Evolutionary conservation across 192 early-diverging fungal species (phyloP), one percentile per base, ranked within the genome.

Genomic region (Backusella westeae): DNA sequence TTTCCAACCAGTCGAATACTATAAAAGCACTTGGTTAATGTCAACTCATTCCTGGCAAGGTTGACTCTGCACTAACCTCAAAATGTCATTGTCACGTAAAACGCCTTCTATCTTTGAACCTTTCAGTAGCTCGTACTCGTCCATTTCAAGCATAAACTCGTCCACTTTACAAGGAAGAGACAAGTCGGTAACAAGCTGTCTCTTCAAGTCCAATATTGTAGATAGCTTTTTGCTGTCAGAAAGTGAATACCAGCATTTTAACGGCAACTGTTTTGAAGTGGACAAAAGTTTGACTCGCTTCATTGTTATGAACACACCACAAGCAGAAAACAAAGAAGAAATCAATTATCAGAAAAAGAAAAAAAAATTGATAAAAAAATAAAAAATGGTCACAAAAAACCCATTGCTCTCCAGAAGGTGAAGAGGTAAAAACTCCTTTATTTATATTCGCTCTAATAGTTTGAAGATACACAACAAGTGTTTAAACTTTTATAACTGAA

Each of bases 101-200:
- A 63, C 26, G 21, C n/a, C 56, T 19, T 23, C 12, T 23, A 63
- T 63, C 4, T 63, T 63, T 4, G 56, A 63, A 14, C 12, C 10
- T 63, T 63, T 23, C 23, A 63, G 12, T 12, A 63, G 56, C 26
- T 63, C 56, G 12, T 21, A 63, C 23, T 63, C 23, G 7, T 63
- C 56, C 56, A 63, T 26, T 63, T 63, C 56, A 29, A 63, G 56
- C 56, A 63, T 63, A 14, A 63, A 63, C 26, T 63, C 56, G 56
- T 63, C 56, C 4, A 12, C 23, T 63, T 63, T 8, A 14, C 26
- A 63, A 23, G 21, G 21, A 29, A 63, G 56, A 4, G 9, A n/a
- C 2, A 63, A 63, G n/a, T 63, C 56, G 29, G 21, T 8, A 63
- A 63, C 23, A 63, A 63, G 56, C 26, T 63, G 23, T 4, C 29